These are phyloP conservation scores for Arthroderma sp. DNA, from an alignment of 2,329 filamentous ascomycete species.

Conservation along the genomic window DNA sequence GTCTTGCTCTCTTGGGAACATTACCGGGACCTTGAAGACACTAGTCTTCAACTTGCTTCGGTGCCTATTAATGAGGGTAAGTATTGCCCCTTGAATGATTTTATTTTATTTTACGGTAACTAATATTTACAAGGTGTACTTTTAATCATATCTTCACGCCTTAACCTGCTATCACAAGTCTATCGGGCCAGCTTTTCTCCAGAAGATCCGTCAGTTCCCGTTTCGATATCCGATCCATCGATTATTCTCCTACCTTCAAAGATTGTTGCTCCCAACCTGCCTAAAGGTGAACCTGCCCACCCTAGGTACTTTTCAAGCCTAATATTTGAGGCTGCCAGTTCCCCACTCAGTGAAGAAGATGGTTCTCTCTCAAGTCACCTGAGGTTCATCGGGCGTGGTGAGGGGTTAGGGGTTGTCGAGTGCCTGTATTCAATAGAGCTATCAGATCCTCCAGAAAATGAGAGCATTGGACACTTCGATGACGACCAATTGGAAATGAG, in stretches of 20 bases:
- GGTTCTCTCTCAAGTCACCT: neutral
- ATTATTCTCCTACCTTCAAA: slow-evolving; percentile 18
- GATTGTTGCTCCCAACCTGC: no score
- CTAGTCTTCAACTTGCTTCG: slow-evolving; percentile 32
- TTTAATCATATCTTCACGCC: slow-evolving; percentile 28
- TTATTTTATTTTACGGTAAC: neutral
- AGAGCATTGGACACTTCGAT: slow-evolving; percentile 4
- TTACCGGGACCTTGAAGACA: slow-evolving; percentile 41
- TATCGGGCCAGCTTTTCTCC: slow-evolving; percentile 20
- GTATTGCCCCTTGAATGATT: slow-evolving; percentile 4
- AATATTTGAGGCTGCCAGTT: neutral
- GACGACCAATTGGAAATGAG: no score
- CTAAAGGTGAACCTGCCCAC: neutral
- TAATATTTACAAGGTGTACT: slow-evolving; percentile 20
- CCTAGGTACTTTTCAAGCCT: slow-evolving; percentile 1
- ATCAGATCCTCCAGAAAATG: no score
- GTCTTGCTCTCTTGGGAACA: slow-evolving; percentile 39
- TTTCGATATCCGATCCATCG: slow-evolving; percentile 22
- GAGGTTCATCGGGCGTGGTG: neutral
- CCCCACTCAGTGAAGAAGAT: neutral
- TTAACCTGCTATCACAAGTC: slow-evolving; percentile 20
- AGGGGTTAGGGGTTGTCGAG: neutral
- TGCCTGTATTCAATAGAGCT: neutral
- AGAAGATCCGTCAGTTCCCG: slow-evolving; percentile 13
- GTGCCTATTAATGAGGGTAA: slow-evolving; percentile 22